These are phyloP conservation scores for Rhizopus sp. DNA, from an alignment of 371 early-diverging fungal species.

Conservation along the genomic window DNA sequence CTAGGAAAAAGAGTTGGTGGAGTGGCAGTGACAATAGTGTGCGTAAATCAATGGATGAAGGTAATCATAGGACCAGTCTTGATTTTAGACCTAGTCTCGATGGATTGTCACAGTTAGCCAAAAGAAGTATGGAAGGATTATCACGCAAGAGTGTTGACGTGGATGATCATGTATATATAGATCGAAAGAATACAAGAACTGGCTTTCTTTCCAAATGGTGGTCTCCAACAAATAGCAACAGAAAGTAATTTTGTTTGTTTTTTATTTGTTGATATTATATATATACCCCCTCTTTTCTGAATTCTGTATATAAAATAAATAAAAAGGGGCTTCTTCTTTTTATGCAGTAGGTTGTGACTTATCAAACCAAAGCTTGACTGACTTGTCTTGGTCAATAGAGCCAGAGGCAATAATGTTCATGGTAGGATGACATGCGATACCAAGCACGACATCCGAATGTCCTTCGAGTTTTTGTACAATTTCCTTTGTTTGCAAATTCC, in stretches of 20 bases:
- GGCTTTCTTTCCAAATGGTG: slow-evolving; percentile 30
- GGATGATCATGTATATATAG: slow-evolving; percentile 9
- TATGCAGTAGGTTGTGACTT: slow-evolving; percentile 39
- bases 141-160: slow-evolving; percentile 28
- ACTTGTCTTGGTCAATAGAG: slow-evolving; percentile 87
- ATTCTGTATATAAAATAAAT: slow-evolving; percentile 1
- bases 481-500: slow-evolving; percentile 95
- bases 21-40: not conserved
- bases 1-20: slow-evolving; percentile 5
- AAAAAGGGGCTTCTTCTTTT: not conserved
- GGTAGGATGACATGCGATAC: slow-evolving; percentile 94
- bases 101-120: slow-evolving; percentile 27
- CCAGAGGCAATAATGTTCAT: slow-evolving; percentile 95
- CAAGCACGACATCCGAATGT: slow-evolving; percentile 90
- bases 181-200: slow-evolving; percentile 8
- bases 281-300: not conserved
- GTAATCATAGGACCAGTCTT: slow-evolving; percentile 25
- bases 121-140: slow-evolving; percentile 30
- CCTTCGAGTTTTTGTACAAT: slow-evolving; percentile 92
- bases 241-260: slow-evolving; percentile 2
- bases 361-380: slow-evolving; percentile 88
- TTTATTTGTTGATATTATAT: slow-evolving; percentile 5
- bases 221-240: slow-evolving; percentile 12
- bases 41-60: slow-evolving; percentile 1
- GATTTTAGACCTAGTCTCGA: slow-evolving; percentile 35